These are phyloP conservation scores for Pythium myriotylum DNA, from an alignment of 352 stramenopile species.

Conservation along the genomic window DNA sequence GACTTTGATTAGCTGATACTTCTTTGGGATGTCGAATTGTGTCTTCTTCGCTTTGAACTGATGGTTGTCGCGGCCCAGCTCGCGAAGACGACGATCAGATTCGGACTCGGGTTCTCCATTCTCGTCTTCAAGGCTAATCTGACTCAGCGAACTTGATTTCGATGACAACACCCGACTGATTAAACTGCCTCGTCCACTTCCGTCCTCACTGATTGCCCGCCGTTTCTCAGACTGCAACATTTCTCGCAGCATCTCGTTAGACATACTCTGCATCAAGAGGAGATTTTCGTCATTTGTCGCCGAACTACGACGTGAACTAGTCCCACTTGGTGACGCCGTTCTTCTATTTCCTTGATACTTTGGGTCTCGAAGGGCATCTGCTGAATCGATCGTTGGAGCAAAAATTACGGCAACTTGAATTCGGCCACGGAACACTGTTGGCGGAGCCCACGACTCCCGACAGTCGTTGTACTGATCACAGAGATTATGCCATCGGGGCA, in stretches of 20 bases:
- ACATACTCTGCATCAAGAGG: conserved; percentile 47
- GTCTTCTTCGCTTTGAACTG: conserved; percentile 67
- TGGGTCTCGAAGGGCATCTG: conserved; percentile 43
- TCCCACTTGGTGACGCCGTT: conserved; percentile 7
- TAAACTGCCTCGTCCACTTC: conserved; percentile 5
- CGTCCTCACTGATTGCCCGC: conserved; percentile 14
- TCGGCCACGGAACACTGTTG: conserved; percentile 77
- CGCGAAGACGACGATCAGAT: conserved; percentile 35
- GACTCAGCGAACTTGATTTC: conserved; percentile 11
- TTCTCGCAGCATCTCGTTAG: conserved; percentile 61
- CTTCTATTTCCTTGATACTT: conserved; percentile 40
- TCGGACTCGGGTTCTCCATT: conserved; percentile 24
- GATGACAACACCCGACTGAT: conserved; percentile 15
- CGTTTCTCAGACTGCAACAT: conserved; percentile 52
- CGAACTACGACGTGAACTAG: conserved; percentile 14
- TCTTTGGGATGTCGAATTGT: conserved; percentile 76
- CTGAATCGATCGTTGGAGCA: conserved; percentile 60
- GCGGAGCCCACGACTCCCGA: conserved; percentile 81
- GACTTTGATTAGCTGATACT: conserved; percentile 84
- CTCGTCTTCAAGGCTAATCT: conserved; percentile 1
- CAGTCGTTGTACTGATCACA: conserved; percentile 89
- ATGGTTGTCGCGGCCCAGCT: conserved; percentile 62
- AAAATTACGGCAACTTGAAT: conserved; percentile 85
- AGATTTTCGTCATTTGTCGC: conserved; percentile 43
- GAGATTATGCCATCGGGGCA: conserved; percentile 85